phyloP scores from a whole-genome alignment of 805 yeast species.

The Teunomyces atbi region DNA sequence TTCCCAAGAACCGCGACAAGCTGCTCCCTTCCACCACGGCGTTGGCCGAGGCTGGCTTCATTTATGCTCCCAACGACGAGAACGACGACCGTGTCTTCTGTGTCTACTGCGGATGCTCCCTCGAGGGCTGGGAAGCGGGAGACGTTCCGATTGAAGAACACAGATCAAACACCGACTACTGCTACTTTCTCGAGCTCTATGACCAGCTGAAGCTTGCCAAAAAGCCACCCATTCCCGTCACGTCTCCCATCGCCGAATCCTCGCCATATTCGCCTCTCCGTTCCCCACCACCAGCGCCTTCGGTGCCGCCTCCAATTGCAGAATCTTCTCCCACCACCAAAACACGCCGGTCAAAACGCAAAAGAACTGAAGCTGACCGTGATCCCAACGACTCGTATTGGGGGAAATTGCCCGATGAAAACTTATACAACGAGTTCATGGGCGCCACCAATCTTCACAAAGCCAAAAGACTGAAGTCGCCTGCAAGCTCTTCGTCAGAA shows the following conservation, averaged over 20 bases:
- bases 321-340: neutral
- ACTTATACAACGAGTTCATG: slow-evolving; percentile 14
- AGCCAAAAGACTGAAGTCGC: neutral
- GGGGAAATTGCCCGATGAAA: slow-evolving; percentile 21
- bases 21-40: slow-evolving; percentile 6
- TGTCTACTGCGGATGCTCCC: slow-evolving; percentile 28
- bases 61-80: slow-evolving; percentile 28
- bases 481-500: neutral
- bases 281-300: neutral
- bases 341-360: neutral
- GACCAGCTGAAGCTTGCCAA: neutral
- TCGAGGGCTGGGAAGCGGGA: slow-evolving; percentile 53
- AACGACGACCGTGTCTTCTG: slow-evolving; percentile 36
- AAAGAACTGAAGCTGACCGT: neutral
- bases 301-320: neutral
- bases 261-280: neutral
- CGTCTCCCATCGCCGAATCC: neutral
- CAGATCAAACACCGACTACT: slow-evolving; percentile 15
- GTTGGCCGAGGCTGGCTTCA: slow-evolving; percentile 48
- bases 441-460: slow-evolving; percentile 8
- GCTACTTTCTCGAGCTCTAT: slow-evolving; percentile 7
- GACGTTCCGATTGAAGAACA: slow-evolving; percentile 69
- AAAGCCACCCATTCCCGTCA: neutral
- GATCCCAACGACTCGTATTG: slow-evolving; percentile 25
- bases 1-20: slow-evolving; percentile 4